Base-by-base conservation (phyloP, 2,329 filamentous ascomycete species). In the Pseudogymnoascus sp. region DNA sequence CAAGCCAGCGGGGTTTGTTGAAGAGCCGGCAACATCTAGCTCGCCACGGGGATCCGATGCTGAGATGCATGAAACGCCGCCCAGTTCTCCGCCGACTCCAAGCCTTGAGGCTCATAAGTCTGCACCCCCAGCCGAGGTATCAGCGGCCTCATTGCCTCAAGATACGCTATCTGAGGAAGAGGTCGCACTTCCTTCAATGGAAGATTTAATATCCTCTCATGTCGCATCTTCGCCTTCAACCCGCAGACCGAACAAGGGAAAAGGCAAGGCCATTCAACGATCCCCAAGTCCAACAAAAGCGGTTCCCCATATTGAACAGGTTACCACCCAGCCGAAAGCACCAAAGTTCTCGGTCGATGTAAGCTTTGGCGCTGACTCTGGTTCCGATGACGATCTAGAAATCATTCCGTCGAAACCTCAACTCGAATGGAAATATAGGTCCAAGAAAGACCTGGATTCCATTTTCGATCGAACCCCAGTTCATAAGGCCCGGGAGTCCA, bases 391-490 rank as follows among this genome's bases (percentile, higher is more conserved):
- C 62, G 83, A 88, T 49, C 77, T 93, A 8, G 84, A 91, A 67
- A 84, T 94, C 64, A 73, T 76, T 62, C 69, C 67, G 7, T 55
- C 49, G 25, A 55, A 55, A 33, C 49, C 35, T 16, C 49, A 55
- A n/a, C 49, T 55, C 9, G 49, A 19, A 6, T 33, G 23, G 49
- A 60, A 60, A 23, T 41, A 60, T 6, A 60, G 36, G 35, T 39
- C 58, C 4, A 82, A 80, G 66, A 78, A 77, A 70, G 85, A 79
- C 66, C 70, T 86, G 25, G 79, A 83, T 63, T 76, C 78, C n/a
- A 82, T 91, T 2, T 92, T 95, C 67, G 85, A 91, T 69, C 86
- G 83, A 14, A 73, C 88, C 2, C 89, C 87, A 0, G 77, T 78
- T 59, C 85, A 82, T 70, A 85, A 84, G 70, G 75, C 80, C n/a